Evolutionary conservation across 495 filamentous ascomycete species (phyloP).

Genomic region (Parmelia sp.): DNA sequence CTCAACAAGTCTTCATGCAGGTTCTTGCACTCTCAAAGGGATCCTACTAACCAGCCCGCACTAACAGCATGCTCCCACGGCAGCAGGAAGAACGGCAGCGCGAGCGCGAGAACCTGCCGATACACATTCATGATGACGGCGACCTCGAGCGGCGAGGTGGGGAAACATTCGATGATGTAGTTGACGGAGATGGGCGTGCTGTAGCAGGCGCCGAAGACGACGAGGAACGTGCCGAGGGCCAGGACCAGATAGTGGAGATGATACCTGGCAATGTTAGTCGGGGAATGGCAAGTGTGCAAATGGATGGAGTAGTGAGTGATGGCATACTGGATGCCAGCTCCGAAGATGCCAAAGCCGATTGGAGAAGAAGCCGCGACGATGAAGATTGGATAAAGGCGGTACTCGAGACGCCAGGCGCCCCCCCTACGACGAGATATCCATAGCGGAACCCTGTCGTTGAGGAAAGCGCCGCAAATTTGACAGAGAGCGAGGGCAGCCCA

Average conservation of each 20-base stretch:
- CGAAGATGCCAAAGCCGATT: conserved; percentile 42
- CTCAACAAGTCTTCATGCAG: not conserved
- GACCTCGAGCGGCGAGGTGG: conserved; percentile 31
- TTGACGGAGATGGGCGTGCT: conserved; percentile 37
- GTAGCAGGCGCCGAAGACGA: conserved; percentile 32
- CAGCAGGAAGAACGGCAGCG: conserved; percentile 34
- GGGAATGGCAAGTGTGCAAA: not conserved
- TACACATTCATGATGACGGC: conserved; percentile 31
- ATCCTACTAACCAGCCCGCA: conserved; percentile 32
- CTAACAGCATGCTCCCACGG: conserved; percentile 35
- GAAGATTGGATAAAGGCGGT: conserved; percentile 35
- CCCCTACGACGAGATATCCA: conserved; percentile 31
- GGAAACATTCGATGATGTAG: conserved; percentile 39
- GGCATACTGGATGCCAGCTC: conserved; percentile 37
- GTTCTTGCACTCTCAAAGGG: not conserved
- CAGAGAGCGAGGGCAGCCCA: conserved; percentile 38
- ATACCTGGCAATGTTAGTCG: not conserved
- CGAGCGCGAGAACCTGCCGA: conserved; percentile 33
- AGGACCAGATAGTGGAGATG: conserved; percentile 28
- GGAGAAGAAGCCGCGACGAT: conserved; percentile 32
- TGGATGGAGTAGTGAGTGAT: conserved; percentile 29
- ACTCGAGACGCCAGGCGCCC: conserved; percentile 43
- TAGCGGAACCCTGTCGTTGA: conserved; percentile 40
- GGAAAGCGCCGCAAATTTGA: conserved; percentile 34
- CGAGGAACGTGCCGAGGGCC: conserved; percentile 36